Evolutionary conservation across 108 stramenopile species (phyloP), one percentile per base, ranked within the genome.

Genomic region (Nitzschia sp.): DNA sequence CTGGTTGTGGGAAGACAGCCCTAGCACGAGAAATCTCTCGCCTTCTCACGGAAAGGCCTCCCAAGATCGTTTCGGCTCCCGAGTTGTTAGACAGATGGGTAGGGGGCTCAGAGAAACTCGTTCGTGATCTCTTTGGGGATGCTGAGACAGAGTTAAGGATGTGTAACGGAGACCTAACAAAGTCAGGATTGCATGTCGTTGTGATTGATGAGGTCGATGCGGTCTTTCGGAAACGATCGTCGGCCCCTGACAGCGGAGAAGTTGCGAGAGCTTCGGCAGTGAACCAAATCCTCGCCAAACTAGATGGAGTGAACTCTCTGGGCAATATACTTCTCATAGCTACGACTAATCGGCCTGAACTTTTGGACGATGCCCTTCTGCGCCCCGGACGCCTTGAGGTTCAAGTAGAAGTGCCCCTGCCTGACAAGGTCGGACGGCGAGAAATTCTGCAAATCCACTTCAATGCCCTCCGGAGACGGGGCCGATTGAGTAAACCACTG

Each of bases 141-240:
- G 97, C 98, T 2, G 94, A 96, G 76, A 93, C 86, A 15, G 96
- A 98, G 63, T 62, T 92, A 31, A 69, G 62, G 25, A 77, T 81
- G 57, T 75, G 87, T 64, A 75, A 72, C 23, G 84, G 97, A 50
- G 78, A 95, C 85, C 17, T 93, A 33, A 74, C 85, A 9, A 77
- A 76, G 25, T 78, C 77, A 29, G 89, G 87, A 30, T 76, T 97
- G 13, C 96, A 96, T 79, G 97, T 99, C 0, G 93, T 98, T 63
- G 96, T 98, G 35, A 93, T 98, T 78, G 98, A 98, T 78, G 98
- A 98, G 77, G 89, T 97, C 47, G 98, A 98, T 80, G 98, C 97
- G 23, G 96, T 98, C 47, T 89, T 92, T 69, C 71, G 90, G 13
- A 85, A 80, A 41, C 63, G 93, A 63, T 76, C 90, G 25, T 71